Percentiles rank a stretch among this genome's conserved stretches.
phyloP scores from a whole-genome alignment of 2,329 filamentous ascomycete species.

The Atkinsonella hypoxylon region DNA sequence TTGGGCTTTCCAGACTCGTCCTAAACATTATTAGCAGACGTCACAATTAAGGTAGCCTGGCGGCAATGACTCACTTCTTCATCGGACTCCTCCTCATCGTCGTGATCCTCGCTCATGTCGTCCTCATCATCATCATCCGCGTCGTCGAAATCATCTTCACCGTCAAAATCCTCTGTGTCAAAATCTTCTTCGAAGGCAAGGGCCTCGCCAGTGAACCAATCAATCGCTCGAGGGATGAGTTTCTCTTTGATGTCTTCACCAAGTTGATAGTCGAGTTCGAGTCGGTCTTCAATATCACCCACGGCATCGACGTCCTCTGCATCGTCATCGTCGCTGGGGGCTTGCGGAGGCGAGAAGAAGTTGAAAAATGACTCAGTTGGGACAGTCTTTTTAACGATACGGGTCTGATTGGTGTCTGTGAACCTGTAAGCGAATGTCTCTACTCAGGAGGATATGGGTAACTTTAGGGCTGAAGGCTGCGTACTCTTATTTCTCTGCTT shows the following conservation, averaged over 20 bases:
- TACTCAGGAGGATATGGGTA: neutral
- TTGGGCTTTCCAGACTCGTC: slow-evolving; percentile 83
- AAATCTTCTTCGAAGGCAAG: slow-evolving; percentile 83
- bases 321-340: slow-evolving; percentile 60
- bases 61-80: slow-evolving; percentile 51
- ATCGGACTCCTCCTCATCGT: slow-evolving; percentile 70
- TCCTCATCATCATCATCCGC: slow-evolving; percentile 90
- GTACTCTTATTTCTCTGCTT: slow-evolving; percentile 99
- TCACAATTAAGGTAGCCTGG: slow-evolving; percentile 6
- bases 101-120: slow-evolving; percentile 71
- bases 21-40: slow-evolving; percentile 20
- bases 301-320: slow-evolving; percentile 63
- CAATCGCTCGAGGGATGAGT: slow-evolving; percentile 92
- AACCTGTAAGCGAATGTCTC: slow-evolving; percentile 3
- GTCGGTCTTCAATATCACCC: slow-evolving; percentile 89
- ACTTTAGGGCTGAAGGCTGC: slow-evolving; percentile 11
- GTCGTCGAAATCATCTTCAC: slow-evolving; percentile 31
- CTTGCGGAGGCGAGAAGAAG: slow-evolving; percentile 94
- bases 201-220: slow-evolving; percentile 98
- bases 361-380: slow-evolving; percentile 98
- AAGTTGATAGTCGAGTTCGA: slow-evolving; percentile 97
- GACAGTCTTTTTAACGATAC: slow-evolving; percentile 97
- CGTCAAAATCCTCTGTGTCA: slow-evolving; percentile 66
- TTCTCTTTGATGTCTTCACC: slow-evolving; percentile 99
- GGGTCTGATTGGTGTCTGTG: slow-evolving; percentile 94